Percentiles rank a stretch among this genome's conserved stretches.
phyloP scores from a whole-genome alignment of 2,329 filamentous ascomycete genomes.

The Nannizzia gypsea region DNA sequence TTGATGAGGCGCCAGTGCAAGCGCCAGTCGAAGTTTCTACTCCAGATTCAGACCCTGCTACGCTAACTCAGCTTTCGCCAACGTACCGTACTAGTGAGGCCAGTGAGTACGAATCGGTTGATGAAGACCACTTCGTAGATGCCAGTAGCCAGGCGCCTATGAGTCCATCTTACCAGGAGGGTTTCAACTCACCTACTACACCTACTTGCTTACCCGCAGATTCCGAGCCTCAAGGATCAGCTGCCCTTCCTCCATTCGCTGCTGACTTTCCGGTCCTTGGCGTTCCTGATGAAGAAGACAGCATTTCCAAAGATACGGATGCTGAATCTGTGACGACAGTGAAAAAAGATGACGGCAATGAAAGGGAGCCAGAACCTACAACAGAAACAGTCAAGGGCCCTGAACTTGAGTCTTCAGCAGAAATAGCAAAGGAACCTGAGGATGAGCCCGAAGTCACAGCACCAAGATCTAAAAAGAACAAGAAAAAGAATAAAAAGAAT shows the following conservation, averaged over 20 bases:
- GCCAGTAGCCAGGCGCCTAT: not conserved
- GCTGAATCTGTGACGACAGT: conserved; percentile 2
- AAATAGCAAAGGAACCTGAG: not conserved
- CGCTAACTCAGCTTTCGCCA: not conserved
- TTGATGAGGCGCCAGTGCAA: not conserved
- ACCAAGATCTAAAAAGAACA: conserved; percentile 4
- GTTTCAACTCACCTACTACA: not conserved
- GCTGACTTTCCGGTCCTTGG: not conserved
- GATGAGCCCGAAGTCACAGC: not conserved
- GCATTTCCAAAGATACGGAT: not conserved
- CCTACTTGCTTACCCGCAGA: not conserved
- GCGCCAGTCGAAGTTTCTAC: not conserved
- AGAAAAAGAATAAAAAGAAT: conserved; percentile 1
- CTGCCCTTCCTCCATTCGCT: not conserved
- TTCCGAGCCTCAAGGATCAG: not conserved
- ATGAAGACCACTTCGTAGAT: conserved; percentile 1
- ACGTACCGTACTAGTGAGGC: not conserved
- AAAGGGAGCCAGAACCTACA: not conserved
- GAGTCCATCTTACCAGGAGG: conserved; percentile 1
- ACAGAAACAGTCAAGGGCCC: no score
- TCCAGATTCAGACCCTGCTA: not conserved
- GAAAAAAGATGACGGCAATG: not conserved
- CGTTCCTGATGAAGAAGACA: not conserved
- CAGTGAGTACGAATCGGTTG: not conserved
- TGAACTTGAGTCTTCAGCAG: no score